A percentile compares a stretch with the other conserved stretches of the same genome.
phyloP scores from a whole-genome alignment of 306 rosid genomes.

The Begonia peltatifolia region DNA sequence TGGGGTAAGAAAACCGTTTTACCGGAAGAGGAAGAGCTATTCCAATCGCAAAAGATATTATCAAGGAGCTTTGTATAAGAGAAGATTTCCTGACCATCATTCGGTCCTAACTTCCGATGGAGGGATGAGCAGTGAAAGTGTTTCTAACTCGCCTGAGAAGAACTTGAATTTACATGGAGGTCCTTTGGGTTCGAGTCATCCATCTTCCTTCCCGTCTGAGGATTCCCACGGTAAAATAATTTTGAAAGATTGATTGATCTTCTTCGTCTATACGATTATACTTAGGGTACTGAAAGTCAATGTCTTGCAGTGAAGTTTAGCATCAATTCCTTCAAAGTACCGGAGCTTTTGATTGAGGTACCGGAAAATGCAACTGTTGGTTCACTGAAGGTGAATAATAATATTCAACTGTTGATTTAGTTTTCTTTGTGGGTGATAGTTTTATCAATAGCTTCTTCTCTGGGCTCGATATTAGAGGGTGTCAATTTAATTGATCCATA shows the following conservation, averaged over 20 bases:
- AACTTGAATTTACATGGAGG: slow-evolving; percentile 20
- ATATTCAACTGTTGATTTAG: background rate
- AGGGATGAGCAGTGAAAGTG: slow-evolving; percentile 74
- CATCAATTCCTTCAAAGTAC: slow-evolving; percentile 75
- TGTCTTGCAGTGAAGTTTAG: slow-evolving; percentile 57
- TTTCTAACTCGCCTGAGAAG: slow-evolving; percentile 52
- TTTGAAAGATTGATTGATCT: slow-evolving; percentile 2
- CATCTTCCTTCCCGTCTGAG: slow-evolving; percentile 30
- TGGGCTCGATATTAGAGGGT: no score
- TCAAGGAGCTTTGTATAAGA: slow-evolving; percentile 37
- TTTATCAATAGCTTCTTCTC: background rate
- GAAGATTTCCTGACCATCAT: slow-evolving; percentile 38
- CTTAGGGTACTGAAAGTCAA: background rate
- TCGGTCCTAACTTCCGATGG: slow-evolving; percentile 46
- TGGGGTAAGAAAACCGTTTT: slow-evolving; percentile 23
- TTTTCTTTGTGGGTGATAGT: background rate
- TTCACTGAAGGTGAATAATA: slow-evolving; percentile 54
- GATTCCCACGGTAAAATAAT: slow-evolving; percentile 55
- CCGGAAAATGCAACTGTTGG: slow-evolving; percentile 77
- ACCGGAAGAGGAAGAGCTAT: slow-evolving; percentile 51
- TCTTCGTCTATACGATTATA: background rate
- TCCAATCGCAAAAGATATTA: slow-evolving; percentile 34
- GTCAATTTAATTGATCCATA: background rate
- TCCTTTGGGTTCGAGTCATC: slow-evolving; percentile 24
- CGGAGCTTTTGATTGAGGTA: slow-evolving; percentile 75